These are phyloP conservation scores for Posidonia australis DNA, from an alignment of 106 monocot species.

Conservation along the genomic window DNA sequence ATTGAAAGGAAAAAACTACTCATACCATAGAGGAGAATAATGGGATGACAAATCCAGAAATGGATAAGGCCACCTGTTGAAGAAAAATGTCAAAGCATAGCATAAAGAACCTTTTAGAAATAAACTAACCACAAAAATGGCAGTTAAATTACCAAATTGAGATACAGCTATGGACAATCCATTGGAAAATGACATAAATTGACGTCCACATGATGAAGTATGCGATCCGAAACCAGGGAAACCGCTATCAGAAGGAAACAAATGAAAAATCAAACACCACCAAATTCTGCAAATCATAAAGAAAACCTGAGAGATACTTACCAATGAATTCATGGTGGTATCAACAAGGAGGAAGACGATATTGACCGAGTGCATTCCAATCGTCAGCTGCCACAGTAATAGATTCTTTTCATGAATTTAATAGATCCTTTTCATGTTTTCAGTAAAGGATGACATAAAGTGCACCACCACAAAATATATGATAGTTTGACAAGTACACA, in stretches of 20 bases:
- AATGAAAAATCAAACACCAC: not conserved
- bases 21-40: constrained; percentile 6
- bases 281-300: not conserved
- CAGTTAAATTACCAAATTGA: constrained; percentile 33
- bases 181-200: constrained; percentile 64
- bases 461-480: not conserved
- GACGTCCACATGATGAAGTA: constrained; percentile 73
- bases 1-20: not conserved
- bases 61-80: constrained; percentile 10
- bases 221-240: constrained; percentile 74
- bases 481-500: too few species aligned
- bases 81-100: not conserved
- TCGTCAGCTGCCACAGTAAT: constrained; percentile 41
- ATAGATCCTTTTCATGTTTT: not conserved
- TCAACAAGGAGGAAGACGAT: constrained; percentile 60
- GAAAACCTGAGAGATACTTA: constrained; percentile 8
- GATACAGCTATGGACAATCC: constrained; percentile 58
- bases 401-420: not conserved
- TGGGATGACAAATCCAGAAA: not conserved
- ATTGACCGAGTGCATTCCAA: constrained; percentile 79
- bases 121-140: not conserved
- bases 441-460: not conserved
- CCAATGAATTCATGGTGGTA: constrained; percentile 57
- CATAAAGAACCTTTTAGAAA: too few species aligned
- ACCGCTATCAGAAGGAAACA: constrained; percentile 28